Percentiles rank a stretch among this genome's conserved stretches.
phyloP scores from a whole-genome alignment of 257 asterid species.

The Mitragyna speciosa region DNA sequence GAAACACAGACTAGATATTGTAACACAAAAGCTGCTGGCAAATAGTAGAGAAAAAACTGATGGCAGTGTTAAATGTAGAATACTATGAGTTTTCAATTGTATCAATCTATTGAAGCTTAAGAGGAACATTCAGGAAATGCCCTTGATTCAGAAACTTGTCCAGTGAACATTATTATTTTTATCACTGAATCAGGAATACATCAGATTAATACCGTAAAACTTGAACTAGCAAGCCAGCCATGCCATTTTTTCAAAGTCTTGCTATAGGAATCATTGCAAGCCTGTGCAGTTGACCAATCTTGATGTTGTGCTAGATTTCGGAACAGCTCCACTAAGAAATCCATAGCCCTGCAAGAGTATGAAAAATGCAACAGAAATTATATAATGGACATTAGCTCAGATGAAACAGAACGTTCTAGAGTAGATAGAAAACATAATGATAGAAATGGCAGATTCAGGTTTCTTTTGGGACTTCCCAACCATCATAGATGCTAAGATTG shows the following conservation, averaged over 20 bases:
- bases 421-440: neutral
- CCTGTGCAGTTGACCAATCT: slow-evolving; percentile 77
- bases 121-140: too few species aligned
- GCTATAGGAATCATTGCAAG: slow-evolving; percentile 65
- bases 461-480: neutral
- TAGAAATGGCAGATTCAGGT: neutral
- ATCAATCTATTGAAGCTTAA: too few species aligned
- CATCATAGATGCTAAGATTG: neutral
- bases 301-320: slow-evolving; percentile 57
- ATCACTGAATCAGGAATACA: too few species aligned
- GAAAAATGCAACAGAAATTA: neutral
- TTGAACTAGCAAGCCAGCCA: slow-evolving; percentile 86
- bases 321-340: slow-evolving; percentile 74
- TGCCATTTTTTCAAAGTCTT: slow-evolving; percentile 89
- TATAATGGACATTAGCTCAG: neutral
- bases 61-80: too few species aligned
- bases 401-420: neutral
- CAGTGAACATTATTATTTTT: too few species aligned
- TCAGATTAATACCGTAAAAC: slow-evolving; percentile 41
- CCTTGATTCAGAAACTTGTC: too few species aligned
- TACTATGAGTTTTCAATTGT: too few species aligned
- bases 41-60: too few species aligned
- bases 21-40: too few species aligned
- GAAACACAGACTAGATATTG: too few species aligned
- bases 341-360: slow-evolving; percentile 64